Percentiles rank a stretch among this genome's conserved stretches.
Conservation (phyloP, 164 flowering plant species). For the Nymphaea colorata region DNA sequence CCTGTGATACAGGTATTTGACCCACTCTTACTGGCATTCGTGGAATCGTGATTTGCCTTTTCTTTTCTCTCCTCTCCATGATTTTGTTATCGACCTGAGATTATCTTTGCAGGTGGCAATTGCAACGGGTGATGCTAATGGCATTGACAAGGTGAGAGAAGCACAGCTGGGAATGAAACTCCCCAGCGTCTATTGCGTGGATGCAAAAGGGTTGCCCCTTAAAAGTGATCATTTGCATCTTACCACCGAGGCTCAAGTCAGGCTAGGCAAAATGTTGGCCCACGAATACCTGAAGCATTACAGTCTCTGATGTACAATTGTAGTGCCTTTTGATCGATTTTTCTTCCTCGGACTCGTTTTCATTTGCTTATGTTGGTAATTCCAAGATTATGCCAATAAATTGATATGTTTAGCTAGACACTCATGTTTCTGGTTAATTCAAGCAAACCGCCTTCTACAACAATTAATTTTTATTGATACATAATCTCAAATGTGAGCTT, state of each 20-base stretch:
- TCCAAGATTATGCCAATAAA: too few species aligned
- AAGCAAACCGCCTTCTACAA: too few species aligned
- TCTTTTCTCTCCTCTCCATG: background rate
- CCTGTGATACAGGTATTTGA: conserved; percentile 62
- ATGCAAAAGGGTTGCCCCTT: conserved; percentile 43
- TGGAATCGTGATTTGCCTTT: background rate
- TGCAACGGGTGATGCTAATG: conserved; percentile 50
- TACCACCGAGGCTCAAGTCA: conserved; percentile 13
- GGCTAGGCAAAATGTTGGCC: conserved; percentile 17
- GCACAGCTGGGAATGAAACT: conserved; percentile 45
- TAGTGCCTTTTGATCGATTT: too few species aligned
- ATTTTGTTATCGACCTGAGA: background rate
- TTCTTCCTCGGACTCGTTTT: too few species aligned
- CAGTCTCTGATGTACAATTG: background rate
- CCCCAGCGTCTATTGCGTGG: conserved; percentile 42
- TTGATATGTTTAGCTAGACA: too few species aligned
- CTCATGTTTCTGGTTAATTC: too few species aligned
- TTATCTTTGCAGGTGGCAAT: conserved; percentile 52
- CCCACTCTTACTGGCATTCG: background rate
- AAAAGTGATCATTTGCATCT: conserved; percentile 20
- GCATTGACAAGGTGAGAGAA: conserved; percentile 53
- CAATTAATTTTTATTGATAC: too few species aligned
- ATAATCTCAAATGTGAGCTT: too few species aligned
- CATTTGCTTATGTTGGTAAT: too few species aligned
- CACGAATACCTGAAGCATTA: conserved; percentile 19